phyloP scores from a whole-genome alignment of 345 rosid species.

The Sonneratia alba region DNA sequence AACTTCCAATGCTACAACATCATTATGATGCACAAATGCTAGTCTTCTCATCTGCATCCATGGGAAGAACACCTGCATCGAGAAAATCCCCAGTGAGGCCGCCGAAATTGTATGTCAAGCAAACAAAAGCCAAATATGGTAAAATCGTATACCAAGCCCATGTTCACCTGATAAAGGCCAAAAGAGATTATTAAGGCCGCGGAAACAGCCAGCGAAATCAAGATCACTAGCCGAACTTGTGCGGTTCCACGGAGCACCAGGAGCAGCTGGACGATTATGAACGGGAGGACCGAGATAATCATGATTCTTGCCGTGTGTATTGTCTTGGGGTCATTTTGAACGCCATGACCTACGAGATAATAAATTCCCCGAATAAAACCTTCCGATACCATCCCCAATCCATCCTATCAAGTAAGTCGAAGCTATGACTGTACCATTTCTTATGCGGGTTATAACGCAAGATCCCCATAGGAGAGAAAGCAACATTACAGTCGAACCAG shows the following conservation, averaged over 20 bases:
- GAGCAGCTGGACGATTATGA: slow-evolving; percentile 28
- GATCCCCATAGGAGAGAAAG: slow-evolving; percentile 30
- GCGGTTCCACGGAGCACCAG: slow-evolving; percentile 17
- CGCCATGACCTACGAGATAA: slow-evolving; percentile 16
- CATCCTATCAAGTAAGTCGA: background rate
- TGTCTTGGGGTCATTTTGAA: slow-evolving; percentile 36
- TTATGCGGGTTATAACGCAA: slow-evolving; percentile 14
- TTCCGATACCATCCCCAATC: background rate
- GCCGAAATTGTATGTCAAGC: too few species aligned
- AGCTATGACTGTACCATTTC: background rate
- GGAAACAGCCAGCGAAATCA: slow-evolving; percentile 27
- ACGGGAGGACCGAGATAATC: slow-evolving; percentile 31
- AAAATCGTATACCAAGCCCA: background rate
- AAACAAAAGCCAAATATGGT: background rate
- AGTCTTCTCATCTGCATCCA: slow-evolving; percentile 11
- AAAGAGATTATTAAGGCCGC: slow-evolving; percentile 23
- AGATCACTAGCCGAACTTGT: slow-evolving; percentile 19
- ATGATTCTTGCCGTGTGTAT: slow-evolving; percentile 35
- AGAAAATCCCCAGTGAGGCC: background rate
- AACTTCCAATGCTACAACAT: background rate
- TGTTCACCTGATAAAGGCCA: slow-evolving; percentile 33
- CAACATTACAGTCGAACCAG: slow-evolving; percentile 28
- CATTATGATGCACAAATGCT: slow-evolving; percentile 2
- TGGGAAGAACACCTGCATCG: slow-evolving; percentile 7
- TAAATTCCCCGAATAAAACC: background rate